These are phyloP conservation scores for Rhododendron kiyosumense DNA, from an alignment of 148 eudicot species.

Conservation along the genomic window DNA sequence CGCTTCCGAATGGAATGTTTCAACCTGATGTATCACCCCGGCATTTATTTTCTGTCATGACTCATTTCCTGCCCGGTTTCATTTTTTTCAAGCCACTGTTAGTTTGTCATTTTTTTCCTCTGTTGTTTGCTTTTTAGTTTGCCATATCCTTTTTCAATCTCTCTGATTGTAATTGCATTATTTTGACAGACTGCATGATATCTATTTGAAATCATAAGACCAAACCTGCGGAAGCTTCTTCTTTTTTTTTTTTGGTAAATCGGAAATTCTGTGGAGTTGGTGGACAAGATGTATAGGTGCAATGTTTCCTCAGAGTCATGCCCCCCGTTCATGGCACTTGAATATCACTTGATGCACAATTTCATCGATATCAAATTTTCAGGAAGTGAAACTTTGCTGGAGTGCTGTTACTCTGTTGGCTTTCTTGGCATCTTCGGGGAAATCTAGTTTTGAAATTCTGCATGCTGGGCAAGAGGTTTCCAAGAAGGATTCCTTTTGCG, in stretches of 20 bases:
- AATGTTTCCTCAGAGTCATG: neutral
- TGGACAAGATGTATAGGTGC: neutral
- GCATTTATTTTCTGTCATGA: too few species aligned
- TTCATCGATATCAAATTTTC: constrained; percentile 19
- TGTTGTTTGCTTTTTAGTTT: too few species aligned
- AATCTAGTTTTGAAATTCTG: constrained; percentile 55
- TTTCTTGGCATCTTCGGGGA: constrained; percentile 70
- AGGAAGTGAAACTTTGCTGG: constrained; percentile 69
- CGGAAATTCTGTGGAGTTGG: neutral
- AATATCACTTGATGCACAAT: neutral
- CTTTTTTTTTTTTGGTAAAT: too few species aligned
- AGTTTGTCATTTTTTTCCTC: too few species aligned
- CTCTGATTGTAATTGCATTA: too few species aligned
- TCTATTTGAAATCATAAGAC: neutral
- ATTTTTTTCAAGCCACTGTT: too few species aligned
- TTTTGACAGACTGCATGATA: too few species aligned
- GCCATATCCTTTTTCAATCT: neutral
- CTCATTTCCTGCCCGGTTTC: too few species aligned
- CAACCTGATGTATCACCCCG: too few species aligned
- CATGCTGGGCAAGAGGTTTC: constrained; percentile 37
- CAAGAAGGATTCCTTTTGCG: constrained; percentile 34
- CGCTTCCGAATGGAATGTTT: neutral
- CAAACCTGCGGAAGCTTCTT: neutral
- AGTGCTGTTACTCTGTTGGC: constrained; percentile 54
- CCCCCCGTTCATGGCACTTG: neutral